phyloP scores from a whole-genome alignment of 75 land plant species.

The Picea sitchensis region DNA sequence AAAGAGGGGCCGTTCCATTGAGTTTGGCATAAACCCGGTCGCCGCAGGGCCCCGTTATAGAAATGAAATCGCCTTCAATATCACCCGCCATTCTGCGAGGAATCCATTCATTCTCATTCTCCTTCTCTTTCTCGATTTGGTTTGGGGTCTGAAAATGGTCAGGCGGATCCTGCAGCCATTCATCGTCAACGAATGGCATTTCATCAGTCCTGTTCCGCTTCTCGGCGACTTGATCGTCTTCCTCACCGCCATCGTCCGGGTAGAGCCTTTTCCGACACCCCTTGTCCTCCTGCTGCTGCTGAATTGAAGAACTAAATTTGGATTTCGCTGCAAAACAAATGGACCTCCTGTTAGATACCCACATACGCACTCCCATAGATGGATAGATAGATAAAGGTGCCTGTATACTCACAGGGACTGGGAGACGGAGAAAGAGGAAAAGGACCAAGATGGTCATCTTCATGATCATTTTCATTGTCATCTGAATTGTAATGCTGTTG shows the following conservation, averaged over 20 bases:
- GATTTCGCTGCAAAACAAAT: background rate
- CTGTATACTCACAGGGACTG: background rate
- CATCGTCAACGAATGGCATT: conserved; percentile 27
- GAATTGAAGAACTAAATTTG: background rate
- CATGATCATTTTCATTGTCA: conserved; percentile 27
- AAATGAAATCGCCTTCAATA: conserved; percentile 76
- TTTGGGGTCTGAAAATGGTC: conserved; percentile 1
- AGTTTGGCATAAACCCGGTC: conserved; percentile 88
- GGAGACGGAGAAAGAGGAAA: background rate
- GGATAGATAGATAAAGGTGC: background rate
- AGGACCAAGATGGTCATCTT: conserved; percentile 8
- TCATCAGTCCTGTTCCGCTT: conserved; percentile 13
- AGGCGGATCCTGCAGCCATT: conserved; percentile 56
- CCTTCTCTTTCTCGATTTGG: conserved; percentile 19
- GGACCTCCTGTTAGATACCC: background rate
- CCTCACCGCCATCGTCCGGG: conserved; percentile 14
- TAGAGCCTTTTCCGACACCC: conserved; percentile 3
- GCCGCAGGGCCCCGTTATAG: conserved; percentile 75
- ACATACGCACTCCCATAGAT: background rate
- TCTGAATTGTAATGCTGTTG: conserved; percentile 22
- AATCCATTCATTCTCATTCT: conserved; percentile 11
- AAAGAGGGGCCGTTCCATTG: background rate
- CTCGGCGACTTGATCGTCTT: conserved; percentile 6
- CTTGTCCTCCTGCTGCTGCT: background rate
- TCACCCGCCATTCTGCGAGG: conserved; percentile 59